These are phyloP conservation scores for Thuja plicata DNA, from an alignment of 83 land plant genomes.

Conservation along the genomic window DNA sequence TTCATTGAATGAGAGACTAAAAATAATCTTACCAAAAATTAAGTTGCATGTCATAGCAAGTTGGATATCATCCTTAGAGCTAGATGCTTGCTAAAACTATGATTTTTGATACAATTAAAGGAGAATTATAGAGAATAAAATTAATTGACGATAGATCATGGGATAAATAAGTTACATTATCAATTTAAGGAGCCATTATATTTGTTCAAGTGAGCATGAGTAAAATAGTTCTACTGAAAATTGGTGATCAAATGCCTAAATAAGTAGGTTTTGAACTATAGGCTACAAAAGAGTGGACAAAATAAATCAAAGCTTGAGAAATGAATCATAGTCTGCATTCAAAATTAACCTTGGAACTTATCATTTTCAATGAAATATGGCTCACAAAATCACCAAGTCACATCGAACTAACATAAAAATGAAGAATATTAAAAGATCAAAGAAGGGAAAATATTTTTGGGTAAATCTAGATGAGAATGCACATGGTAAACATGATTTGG, in stretches of 20 bases:
- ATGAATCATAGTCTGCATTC: neutral
- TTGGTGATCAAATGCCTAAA: neutral
- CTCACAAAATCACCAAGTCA: neutral
- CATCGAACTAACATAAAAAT: neutral
- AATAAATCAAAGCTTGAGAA: neutral
- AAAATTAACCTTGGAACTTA: neutral
- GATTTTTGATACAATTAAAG: neutral
- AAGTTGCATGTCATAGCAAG: neutral
- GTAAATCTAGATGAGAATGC: conserved; percentile 11
- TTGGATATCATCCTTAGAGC: neutral
- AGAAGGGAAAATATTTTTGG: conserved; percentile 8
- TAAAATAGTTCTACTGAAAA: neutral
- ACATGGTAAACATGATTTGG: too few species aligned
- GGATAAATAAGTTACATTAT: neutral
- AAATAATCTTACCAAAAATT: neutral
- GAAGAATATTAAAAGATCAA: neutral
- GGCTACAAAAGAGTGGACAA: neutral
- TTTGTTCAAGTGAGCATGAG: neutral
- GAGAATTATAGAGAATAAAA: neutral
- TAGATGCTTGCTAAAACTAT: neutral
- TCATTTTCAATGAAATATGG: neutral
- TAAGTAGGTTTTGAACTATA: neutral
- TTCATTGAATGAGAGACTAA: neutral
- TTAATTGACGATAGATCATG: neutral
- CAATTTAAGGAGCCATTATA: neutral